Evolutionary conservation across 2,329 filamentous ascomycete genomes (phyloP), one percentile per base, ranked within the genome.

Genomic region (Fusarium ambrosium): DNA sequence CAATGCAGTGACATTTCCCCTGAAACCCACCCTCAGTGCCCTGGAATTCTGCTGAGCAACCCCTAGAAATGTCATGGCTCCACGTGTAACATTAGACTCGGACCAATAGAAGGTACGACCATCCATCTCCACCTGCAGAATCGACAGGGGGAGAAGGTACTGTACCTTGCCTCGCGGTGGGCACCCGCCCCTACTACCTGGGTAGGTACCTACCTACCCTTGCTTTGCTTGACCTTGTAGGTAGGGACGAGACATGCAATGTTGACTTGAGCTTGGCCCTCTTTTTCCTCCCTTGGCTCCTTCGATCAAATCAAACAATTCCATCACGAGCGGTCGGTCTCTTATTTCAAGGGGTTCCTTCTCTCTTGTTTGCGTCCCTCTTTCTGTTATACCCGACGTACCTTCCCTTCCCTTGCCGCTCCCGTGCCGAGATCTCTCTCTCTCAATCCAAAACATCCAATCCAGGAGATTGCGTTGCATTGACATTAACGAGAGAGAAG

Each of bases 281-380:
- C 41, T 43, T 14, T 45, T 45, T 45, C 41, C 48, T 32, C 48
- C 48, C 48, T 53, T 53, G 41, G 34, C 39, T 62, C 22, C 48
- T 59, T 59, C 22, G 48, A 59, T 36, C 63, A 70, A 70, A 70
- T 63, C 62, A 59, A 72, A n/a, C 24, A 51, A 20, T 53, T 53
- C 18, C 18, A 60, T 24, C 27, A 10, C 32, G 11, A 4, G 32
- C 29, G 29, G 29, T 29, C 29, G 5, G 11, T 34, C 34, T 13
- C 34, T 24, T 24, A 34, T 51, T 41, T 62, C 37, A 18, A 45
- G 60, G 61, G 68, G 58, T 65, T 66, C 55, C 63, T 65, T 64
- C 43, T 70, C 70, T 73, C 20, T 43, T 73, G 69, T 70, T 75
- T 70, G 69, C 59, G n/a, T 34, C 34, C 29, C n/a, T 37, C 29